A percentile compares a stretch with the other conserved stretches of the same genome.
Evolutionary conservation across 345 rosid genomes (phyloP).

Genomic region (Rhodamnia argentea): DNA sequence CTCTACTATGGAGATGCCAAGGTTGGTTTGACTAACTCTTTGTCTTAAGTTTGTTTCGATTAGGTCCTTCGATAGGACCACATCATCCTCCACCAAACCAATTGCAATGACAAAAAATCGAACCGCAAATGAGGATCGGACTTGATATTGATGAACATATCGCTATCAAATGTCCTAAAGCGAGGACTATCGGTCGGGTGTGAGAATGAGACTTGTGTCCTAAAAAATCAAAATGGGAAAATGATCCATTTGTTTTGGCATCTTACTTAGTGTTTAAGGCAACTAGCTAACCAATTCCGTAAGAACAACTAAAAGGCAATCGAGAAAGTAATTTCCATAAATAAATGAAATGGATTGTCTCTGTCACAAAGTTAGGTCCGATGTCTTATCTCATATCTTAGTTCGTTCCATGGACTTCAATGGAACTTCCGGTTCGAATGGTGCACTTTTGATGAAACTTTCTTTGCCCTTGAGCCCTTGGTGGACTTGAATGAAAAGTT

Average conservation of each 20-base stretch:
- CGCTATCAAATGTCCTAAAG: background rate
- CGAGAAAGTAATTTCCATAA: background rate
- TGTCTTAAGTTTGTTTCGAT: background rate
- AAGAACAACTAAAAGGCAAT: background rate
- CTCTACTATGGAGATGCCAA: background rate
- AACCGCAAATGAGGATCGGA: background rate
- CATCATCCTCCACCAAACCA: background rate
- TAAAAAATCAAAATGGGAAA: background rate
- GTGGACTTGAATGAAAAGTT: background rate
- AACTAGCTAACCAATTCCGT: background rate
- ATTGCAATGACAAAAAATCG: background rate
- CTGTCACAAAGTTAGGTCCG: background rate
- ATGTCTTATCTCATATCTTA: background rate
- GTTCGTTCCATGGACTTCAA: background rate
- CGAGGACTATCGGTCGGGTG: background rate
- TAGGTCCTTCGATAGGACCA: background rate
- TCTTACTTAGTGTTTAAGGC: background rate
- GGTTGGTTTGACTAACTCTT: background rate
- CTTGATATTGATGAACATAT: background rate
- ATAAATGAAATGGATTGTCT: background rate
- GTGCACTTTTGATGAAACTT: background rate
- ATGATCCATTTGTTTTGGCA: background rate
- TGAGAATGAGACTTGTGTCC: background rate
- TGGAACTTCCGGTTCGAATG: background rate
- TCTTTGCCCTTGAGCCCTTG: background rate